Evolutionary conservation across 768 basidiomycete genomes (phyloP).

Genomic region (Lactarius pseudohatsudake): DNA sequence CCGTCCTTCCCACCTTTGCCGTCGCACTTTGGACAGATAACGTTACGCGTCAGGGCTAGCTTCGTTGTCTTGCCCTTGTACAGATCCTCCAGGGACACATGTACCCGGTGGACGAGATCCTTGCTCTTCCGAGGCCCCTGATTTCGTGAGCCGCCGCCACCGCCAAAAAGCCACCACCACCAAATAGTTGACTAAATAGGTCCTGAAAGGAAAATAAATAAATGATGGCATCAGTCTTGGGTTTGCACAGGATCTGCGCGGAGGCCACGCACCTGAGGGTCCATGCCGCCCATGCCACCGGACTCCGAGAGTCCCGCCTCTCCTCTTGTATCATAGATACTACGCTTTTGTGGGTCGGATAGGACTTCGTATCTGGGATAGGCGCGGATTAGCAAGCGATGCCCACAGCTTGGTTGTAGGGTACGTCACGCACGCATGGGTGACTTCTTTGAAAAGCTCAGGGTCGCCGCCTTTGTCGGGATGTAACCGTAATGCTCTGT

Average conservation of each 20-base stretch:
- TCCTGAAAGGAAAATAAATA: constrained; percentile 49
- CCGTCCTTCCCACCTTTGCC: constrained; percentile 98
- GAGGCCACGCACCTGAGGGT: constrained; percentile 70
- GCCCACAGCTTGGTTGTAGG: constrained; percentile 17
- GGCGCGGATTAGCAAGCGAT: constrained; percentile 18
- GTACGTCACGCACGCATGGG: constrained; percentile 74
- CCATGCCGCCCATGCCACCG: constrained; percentile 94
- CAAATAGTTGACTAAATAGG: constrained; percentile 95
- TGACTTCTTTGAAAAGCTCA: constrained; percentile 96
- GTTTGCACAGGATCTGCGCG: neutral
- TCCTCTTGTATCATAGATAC: constrained; percentile 84
- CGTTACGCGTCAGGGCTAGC: constrained; percentile 92
- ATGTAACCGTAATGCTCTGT: constrained; percentile 79
- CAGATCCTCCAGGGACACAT: constrained; percentile 95
- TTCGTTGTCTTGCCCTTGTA: constrained; percentile 99
- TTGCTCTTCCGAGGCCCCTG: constrained; percentile 89
- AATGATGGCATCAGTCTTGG: neutral
- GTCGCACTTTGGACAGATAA: constrained; percentile 90
- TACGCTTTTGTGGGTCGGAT: constrained; percentile 81
- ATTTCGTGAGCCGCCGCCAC: constrained; percentile 55
- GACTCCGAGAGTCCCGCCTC: constrained; percentile 87
- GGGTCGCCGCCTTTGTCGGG: constrained; percentile 97
- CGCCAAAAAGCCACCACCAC: constrained; percentile 74
- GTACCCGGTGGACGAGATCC: constrained; percentile 95
- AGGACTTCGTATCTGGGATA: constrained; percentile 83